Base-by-base conservation (phyloP, 2,329 filamentous ascomycete genomes). In the Hypocreales sp. region DNA sequence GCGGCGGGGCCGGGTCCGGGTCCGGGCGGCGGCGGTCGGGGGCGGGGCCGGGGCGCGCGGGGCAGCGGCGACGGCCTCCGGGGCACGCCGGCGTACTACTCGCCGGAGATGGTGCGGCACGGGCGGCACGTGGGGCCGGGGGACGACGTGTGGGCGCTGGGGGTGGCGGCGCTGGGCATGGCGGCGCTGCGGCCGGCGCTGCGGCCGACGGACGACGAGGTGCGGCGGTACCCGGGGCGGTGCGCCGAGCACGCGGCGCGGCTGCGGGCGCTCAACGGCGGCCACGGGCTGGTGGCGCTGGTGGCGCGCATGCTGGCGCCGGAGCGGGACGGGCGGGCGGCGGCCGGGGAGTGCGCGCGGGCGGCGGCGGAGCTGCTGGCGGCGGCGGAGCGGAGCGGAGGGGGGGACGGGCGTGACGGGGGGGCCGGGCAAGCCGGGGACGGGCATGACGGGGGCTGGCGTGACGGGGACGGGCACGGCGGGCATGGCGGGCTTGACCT, bases 81-180 rank as follows among this genome's bases (percentile, higher is more conserved):
- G 3, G 46, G 47, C n/a, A 50, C 47, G 4, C 28, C 29, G 15
- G 22, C 35, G 1, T 51, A 40, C 32, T 45, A 41, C 35, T 50
- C 48, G 6, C 48, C 48, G 2, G 34, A 48, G 24, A 40, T 49
- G n/a, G 33, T 34, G 15, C 31, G 28, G 12, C 11, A 29, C 8
- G 22, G 30, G 5, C 25, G 30, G 11, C 39, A 46, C 21, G 21
- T 18, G 5, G 46, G 47, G 1, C 32, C 34, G 9, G 37, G 35
- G 6, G 48, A 51, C 20, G 48, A 52, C n/a, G 37, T 51, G 5
- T 51, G 48, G 48, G 48, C 48, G 5, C 31, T 52, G 6, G 48
- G 48, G 0, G 31, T 51, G 11, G 41, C 45, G 4, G 24, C 47
- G 13, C 37, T 51, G 9, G 41, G 37, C 2, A 45, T 50, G 46